These are phyloP conservation scores for Glonium stellatum DNA, from an alignment of 495 filamentous ascomycete species.

Conservation along the genomic window DNA sequence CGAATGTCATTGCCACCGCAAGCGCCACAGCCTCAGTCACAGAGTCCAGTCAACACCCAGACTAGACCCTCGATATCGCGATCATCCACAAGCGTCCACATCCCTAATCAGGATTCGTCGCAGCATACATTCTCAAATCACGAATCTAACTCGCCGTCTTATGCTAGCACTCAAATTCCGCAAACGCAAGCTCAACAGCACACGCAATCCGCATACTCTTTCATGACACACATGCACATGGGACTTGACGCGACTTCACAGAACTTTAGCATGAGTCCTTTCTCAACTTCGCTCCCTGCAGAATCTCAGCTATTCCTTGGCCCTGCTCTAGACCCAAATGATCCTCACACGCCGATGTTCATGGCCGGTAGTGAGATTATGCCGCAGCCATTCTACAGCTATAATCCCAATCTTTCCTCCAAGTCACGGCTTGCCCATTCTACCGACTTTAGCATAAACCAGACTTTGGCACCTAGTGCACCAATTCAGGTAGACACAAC, in stretches of 20 bases:
- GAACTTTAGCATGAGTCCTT: slow-evolving; percentile 30
- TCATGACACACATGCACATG: slow-evolving; percentile 6
- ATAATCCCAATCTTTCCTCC: slow-evolving; percentile 30
- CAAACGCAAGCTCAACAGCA: neutral
- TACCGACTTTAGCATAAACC: slow-evolving; percentile 6
- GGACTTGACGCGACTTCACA: slow-evolving; percentile 1
- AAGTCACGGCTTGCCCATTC: slow-evolving; percentile 7
- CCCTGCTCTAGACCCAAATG: slow-evolving; percentile 38
- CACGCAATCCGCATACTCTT: slow-evolving; percentile 12
- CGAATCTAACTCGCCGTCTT: slow-evolving; percentile 2
- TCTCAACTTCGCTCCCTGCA: slow-evolving; percentile 42
- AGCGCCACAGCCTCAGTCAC: slow-evolving; percentile 9
- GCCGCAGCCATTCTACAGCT: slow-evolving; percentile 35
- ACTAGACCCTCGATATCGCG: slow-evolving; percentile 9
- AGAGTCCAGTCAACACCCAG: slow-evolving; percentile 1
- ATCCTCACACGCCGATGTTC: slow-evolving; percentile 39
- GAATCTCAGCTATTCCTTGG: slow-evolving; percentile 47
- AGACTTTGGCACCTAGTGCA: slow-evolving; percentile 5
- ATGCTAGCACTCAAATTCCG: slow-evolving; percentile 17
- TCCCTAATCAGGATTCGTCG: slow-evolving; percentile 1
- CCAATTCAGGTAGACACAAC: neutral
- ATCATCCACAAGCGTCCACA: slow-evolving; percentile 5
- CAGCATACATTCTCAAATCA: neutral
- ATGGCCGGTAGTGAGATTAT: slow-evolving; percentile 40
- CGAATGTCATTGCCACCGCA: slow-evolving; percentile 38